Conservation (phyloP, 495 filamentous ascomycete genomes). For the Neurospora sp. region DNA sequence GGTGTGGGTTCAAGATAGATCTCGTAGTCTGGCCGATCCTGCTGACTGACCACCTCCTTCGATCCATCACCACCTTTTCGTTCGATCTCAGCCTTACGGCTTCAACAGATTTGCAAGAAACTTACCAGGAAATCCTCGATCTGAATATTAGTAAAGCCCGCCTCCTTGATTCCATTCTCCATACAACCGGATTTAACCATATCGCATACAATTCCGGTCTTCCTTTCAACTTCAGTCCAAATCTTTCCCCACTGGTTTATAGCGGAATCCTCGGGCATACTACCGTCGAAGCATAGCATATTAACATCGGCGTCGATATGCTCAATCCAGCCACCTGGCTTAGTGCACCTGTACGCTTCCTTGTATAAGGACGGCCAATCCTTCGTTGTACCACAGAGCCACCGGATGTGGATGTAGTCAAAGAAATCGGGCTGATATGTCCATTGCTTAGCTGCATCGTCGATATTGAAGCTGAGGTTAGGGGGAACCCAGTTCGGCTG, state of each 20-base stretch:
- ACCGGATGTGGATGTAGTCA: slow-evolving; percentile 48
- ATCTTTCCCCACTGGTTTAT: not conserved
- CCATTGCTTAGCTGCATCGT: slow-evolving; percentile 42
- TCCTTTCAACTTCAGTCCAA: not conserved
- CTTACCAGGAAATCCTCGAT: not conserved
- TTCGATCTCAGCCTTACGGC: not conserved
- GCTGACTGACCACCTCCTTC: not conserved
- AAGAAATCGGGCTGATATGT: slow-evolving; percentile 33
- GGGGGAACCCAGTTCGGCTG: slow-evolving; percentile 37
- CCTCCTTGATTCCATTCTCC: slow-evolving; percentile 44
- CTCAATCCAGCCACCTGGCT: slow-evolving; percentile 28
- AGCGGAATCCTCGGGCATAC: not conserved
- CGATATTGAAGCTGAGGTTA: slow-evolving; percentile 39
- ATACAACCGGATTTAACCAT: slow-evolving; percentile 31
- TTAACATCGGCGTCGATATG: slow-evolving; percentile 2
- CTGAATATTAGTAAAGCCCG: slow-evolving; percentile 45
- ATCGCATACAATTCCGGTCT: not conserved
- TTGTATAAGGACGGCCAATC: slow-evolving; percentile 36
- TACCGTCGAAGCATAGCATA: not conserved
- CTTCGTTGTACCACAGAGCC: slow-evolving; percentile 37
- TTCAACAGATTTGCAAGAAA: not conserved
- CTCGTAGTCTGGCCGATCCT: not conserved
- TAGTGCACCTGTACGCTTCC: slow-evolving; percentile 20
- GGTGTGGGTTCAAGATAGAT: not conserved
- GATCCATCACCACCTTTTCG: not conserved